Percentiles rank a stretch among this genome's conserved stretches.
Conservation (phyloP, 805 yeast genomes). For the Dipodascus geniculatus region DNA sequence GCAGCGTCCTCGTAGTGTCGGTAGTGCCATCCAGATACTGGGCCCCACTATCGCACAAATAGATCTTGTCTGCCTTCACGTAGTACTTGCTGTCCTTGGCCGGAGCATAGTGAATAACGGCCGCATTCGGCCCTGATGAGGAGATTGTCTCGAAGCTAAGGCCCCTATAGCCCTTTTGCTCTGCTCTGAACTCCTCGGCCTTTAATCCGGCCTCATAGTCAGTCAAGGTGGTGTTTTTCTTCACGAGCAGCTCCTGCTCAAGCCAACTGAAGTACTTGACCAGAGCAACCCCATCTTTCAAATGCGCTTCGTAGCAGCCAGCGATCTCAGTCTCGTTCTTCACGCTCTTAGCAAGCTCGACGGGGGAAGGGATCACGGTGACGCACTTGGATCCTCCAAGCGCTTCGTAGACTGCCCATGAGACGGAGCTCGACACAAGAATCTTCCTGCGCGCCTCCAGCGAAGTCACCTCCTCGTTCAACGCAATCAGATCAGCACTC, state of each 20-base stretch:
- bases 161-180: conserved; percentile 34
- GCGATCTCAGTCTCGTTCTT: conserved; percentile 63
- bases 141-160: conserved; percentile 65
- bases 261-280: conserved; percentile 75
- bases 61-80: conserved; percentile 57
- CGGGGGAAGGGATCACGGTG: conserved; percentile 42
- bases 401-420: conserved; percentile 57
- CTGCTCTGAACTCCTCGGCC: conserved; percentile 33
- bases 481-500: conserved; percentile 9
- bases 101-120: conserved; percentile 68
- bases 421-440: conserved; percentile 43
- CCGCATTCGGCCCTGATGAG: conserved; percentile 66
- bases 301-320: conserved; percentile 67
- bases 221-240: conserved; percentile 30
- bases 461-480: conserved; percentile 3
- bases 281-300: conserved; percentile 72
- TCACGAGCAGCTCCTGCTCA: conserved; percentile 38
- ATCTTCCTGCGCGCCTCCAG: conserved; percentile 24
- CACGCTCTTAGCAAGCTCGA: conserved; percentile 56
- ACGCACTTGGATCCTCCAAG: conserved; percentile 31
- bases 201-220: conserved; percentile 50
- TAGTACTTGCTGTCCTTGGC: conserved; percentile 39
- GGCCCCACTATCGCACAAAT: conserved; percentile 81
- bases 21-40: conserved; percentile 93
- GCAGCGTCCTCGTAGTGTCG: conserved; percentile 83